Evolutionary conservation across 2,329 filamentous ascomycete genomes (phyloP), one percentile per base, ranked within the genome.

Genomic region (Ophiostoma ulmi): DNA sequence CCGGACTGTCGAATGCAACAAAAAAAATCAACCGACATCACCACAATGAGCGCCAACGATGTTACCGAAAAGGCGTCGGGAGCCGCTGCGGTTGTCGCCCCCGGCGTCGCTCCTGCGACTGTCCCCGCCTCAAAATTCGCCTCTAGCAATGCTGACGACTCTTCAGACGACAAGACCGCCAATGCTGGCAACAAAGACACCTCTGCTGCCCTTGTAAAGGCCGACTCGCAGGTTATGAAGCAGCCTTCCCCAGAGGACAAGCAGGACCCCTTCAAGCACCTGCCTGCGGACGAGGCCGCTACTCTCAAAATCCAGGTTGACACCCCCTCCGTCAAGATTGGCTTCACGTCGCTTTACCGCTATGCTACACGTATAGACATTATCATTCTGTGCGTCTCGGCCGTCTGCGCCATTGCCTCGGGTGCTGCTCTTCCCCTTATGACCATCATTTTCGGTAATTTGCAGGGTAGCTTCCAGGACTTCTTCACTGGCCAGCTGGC

Each of bases 391-490:
- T 75, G 79, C 55, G 79, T 92, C 70, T 86, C 89, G 68, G 77
- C 83, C 38, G 75, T 94, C 70, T 87, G 86, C 71, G 85, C 91
- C 73, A 91, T 94, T 74, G 88, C 84, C 17, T 72, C 74, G 3
- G 74, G 92, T 72, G 91, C 91, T 70, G 89, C 90, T 8, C 79
- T 94, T 72, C 92, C 92, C 6, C 81, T 93, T 35, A 94, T 95
- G 88, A 94, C 92, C 0, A 85, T 93, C 71, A 81, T 97, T 44
- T 96, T 96, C 76, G 92, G 93, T 73, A 87, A 88, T 69, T 83
- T 97, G 55, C 88, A 93, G 72, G 87, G 87, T 4, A 86, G 85
- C 1, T 96, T 97, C 77, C 86, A 91, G 75, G 77, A 82, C 31
- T 92, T 87, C 75, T 86, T 91, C 74, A 78, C 81, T 3, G 80